A percentile compares a stretch with the other conserved stretches of the same genome.
Evolutionary conservation across 2,329 filamentous ascomycete genomes (phyloP).

Genomic region (Bipolaris victoriae): DNA sequence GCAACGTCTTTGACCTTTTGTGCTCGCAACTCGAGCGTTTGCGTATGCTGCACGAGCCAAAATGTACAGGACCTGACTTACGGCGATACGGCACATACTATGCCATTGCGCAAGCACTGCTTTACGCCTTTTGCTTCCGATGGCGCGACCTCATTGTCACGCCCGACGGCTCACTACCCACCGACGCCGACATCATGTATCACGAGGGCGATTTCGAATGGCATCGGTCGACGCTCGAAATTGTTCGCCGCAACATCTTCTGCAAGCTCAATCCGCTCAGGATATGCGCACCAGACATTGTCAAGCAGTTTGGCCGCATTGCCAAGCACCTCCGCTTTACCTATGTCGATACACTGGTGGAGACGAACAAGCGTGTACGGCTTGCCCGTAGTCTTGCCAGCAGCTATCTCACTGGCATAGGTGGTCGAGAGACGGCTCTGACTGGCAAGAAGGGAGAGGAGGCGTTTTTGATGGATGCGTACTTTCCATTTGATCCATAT

Average conservation of each 20-base stretch:
- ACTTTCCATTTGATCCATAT: constrained; percentile 98
- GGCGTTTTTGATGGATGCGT: constrained; percentile 85
- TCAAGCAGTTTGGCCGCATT: constrained; percentile 88
- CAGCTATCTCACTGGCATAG: constrained; percentile 52
- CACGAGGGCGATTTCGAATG: constrained; percentile 77
- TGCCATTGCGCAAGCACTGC: constrained; percentile 81
- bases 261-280: constrained; percentile 93
- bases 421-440: constrained; percentile 62
- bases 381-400: constrained; percentile 72
- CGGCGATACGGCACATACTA: constrained; percentile 86
- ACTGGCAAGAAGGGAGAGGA: constrained; percentile 70
- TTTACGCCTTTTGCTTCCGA: constrained; percentile 97
- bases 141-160: constrained; percentile 85
- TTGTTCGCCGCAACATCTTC: constrained; percentile 78
- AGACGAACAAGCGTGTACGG: constrained; percentile 89
- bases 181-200: constrained; percentile 62
- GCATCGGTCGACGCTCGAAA: constrained; percentile 74
- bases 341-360: constrained; percentile 86
- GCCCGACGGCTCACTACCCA: constrained; percentile 52
- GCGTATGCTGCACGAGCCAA: constrained; percentile 72
- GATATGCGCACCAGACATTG: constrained; percentile 88
- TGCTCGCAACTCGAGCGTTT: constrained; percentile 78
- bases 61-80: constrained; percentile 83
- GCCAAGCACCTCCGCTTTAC: constrained; percentile 84
- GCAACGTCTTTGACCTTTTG: constrained; percentile 80